Base-by-base conservation (phyloP, 2,329 filamentous ascomycete species). In the Fusarium incarnatum region DNA sequence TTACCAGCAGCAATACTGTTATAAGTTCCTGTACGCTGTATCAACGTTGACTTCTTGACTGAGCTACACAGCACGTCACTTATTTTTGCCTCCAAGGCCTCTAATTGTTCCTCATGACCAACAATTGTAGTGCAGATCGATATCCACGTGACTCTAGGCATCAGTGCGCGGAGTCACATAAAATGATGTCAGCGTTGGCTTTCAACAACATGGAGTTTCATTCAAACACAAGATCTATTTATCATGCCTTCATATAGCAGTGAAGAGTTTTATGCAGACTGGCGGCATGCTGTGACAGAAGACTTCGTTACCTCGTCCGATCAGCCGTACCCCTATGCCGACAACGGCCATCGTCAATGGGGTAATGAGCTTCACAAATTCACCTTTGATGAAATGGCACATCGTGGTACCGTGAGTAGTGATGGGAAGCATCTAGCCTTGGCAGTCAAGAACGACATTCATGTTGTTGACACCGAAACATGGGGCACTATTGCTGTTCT, bases 271-370 rank as follows among this genome's bases (percentile, higher is more conserved):
- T 12, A 50, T 9, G 34, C 49, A 8, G 67, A 67, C 16, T 70
- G 67, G 67, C 56, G 67, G 6, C 58, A 70, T 16, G 45, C 61
- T 32, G 16, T 70, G 7, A 25, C 48, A 6, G 18, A 67, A 30
- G 62, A 70, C 22, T 67, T 70, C 16, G 23, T 23, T 32, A 58
- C 61, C 4, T 42, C 67, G 3, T 18, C 32, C 7, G 56, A 54
- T 1, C 15, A 63, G 9, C n/a, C 44, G 2, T 70, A 62, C 41
- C 52, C 34, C 4, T 70, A 58, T 22, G 61, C 67, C 4, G 16
- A 41, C 5, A 41, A 55, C 2, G 67, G 67, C 15, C 45, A 42
- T 20, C 20, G 55, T 3, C 61, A 70, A 41, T 67, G 67, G 62
- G 56, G 46, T 10, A 52, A 46, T 18, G 61, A 70, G 37, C 8